Conservation (phyloP, 2,329 filamentous ascomycete species). For the Ophiostoma himal-ulmi region DNA sequence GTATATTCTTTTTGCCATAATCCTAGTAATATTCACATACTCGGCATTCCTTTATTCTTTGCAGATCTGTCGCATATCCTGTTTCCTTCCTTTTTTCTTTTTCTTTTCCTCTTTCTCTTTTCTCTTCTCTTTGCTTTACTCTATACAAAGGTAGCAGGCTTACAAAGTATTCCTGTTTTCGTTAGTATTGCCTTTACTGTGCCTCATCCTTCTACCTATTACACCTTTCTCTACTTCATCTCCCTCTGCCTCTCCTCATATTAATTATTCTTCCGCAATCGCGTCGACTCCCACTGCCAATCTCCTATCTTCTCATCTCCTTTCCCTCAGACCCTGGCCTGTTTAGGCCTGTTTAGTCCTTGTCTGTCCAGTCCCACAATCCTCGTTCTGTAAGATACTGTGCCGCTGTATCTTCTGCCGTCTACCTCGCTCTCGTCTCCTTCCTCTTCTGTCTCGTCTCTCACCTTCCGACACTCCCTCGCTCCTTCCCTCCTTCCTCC, state of each 20-base stretch:
- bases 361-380: background rate
- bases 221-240: background rate
- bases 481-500: background rate
- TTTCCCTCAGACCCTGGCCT: slow-evolving; percentile 1
- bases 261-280: background rate
- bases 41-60: background rate
- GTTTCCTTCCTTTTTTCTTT: background rate
- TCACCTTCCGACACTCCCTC: background rate
- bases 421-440: background rate
- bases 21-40: background rate
- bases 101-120: background rate
- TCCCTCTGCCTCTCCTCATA: slow-evolving; percentile 1
- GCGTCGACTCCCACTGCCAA: background rate
- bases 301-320: slow-evolving; percentile 4
- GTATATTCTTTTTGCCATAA: background rate
- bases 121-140: background rate
- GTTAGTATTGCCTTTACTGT: no score
- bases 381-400: background rate
- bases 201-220: no score
- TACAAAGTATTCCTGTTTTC: no score
- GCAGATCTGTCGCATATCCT: background rate
- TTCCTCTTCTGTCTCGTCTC: background rate
- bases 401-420: background rate
- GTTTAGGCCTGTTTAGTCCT: background rate
- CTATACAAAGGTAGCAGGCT: background rate